Percentiles rank a stretch among this genome's conserved stretches.
Conservation (phyloP, 495 filamentous ascomycete genomes). For the Tuber magnatum region DNA sequence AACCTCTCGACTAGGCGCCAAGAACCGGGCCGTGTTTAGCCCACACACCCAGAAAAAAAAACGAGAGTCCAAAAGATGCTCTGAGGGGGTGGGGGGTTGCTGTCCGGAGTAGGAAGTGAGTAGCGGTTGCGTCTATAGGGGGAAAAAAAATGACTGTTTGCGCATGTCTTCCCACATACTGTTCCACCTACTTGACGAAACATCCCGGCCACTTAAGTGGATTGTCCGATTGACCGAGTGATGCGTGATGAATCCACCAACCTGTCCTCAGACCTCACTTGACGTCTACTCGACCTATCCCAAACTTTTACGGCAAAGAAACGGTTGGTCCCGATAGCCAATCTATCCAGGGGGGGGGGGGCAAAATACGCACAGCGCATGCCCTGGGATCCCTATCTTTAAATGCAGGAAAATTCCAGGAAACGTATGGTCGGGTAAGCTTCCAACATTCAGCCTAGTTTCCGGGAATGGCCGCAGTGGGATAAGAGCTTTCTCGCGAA, state of each 20-base stretch:
- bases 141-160: neutral
- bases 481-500: neutral
- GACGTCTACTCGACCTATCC: neutral
- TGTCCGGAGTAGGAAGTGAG: neutral
- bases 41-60: constrained; percentile 1
- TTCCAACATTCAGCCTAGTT: neutral
- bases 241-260: neutral
- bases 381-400: neutral
- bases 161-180: neutral
- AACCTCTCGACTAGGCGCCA: neutral
- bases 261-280: neutral
- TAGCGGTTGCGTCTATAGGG: neutral
- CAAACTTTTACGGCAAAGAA: neutral
- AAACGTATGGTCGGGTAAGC: neutral
- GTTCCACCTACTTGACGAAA: neutral
- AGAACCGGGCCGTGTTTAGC: neutral
- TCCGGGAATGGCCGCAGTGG: neutral
- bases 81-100: neutral
- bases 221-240: neutral
- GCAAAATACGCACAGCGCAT: neutral
- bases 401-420: neutral
- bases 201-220: neutral
- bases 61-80: neutral
- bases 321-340: neutral
- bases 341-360: neutral